A percentile compares a stretch with the other conserved stretches of the same genome.
Conservation (phyloP, 345 rosid species). For the Populus tremula region DNA sequence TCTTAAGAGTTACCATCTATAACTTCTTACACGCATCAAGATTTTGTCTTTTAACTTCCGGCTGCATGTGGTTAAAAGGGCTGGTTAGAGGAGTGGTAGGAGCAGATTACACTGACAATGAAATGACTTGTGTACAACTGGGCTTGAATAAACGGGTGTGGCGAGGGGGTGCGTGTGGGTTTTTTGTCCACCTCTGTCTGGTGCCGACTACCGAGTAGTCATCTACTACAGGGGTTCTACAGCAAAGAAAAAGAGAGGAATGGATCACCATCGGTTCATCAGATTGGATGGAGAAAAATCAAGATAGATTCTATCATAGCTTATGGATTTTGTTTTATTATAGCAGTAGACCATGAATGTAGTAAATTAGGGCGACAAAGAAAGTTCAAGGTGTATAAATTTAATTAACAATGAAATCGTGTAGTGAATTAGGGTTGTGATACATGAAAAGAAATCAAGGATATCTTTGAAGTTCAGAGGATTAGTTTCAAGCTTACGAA, state of each 20-base stretch:
- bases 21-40: too few species aligned
- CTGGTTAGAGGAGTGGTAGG: slow-evolving; percentile 20
- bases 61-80: background rate
- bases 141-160: slow-evolving; percentile 34
- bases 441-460: background rate
- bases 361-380: background rate
- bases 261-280: too few species aligned
- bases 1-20: too few species aligned
- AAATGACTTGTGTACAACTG: slow-evolving; percentile 35
- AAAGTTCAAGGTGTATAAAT: background rate
- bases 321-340: background rate
- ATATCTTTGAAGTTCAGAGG: slow-evolving; percentile 15
- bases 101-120: slow-evolving; percentile 35
- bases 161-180: slow-evolving; percentile 29
- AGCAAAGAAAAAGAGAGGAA: slow-evolving; percentile 15
- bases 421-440: background rate
- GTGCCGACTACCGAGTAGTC: background rate
- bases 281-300: background rate
- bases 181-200: slow-evolving; percentile 21
- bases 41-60: too few species aligned
- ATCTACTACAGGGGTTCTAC: slow-evolving; percentile 18
- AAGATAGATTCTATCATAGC: background rate
- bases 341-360: background rate
- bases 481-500: slow-evolving; percentile 31
- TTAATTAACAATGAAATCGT: background rate